Evolutionary conservation across 2,329 filamentous ascomycete species (phyloP), one percentile per base, ranked within the genome.

Genomic region (Clathrospora elynae): DNA sequence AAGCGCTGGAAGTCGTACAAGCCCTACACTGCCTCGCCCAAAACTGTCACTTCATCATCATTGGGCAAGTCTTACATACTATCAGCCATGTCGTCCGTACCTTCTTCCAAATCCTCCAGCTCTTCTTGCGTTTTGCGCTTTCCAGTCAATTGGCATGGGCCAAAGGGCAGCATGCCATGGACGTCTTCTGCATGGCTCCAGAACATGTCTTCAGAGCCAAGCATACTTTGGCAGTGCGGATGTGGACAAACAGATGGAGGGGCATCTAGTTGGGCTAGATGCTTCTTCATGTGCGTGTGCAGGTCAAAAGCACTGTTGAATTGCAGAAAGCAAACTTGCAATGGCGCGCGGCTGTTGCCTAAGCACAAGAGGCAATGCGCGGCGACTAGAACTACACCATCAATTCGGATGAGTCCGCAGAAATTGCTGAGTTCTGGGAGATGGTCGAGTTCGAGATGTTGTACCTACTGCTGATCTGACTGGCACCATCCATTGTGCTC

Each of bases 401-500:
- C 6, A 5, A 35, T 11, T 24, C 3, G 11, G 23, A 35, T 35
- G 0, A 35, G 6, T 3, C 33, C 16, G 7, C 23, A 35, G 2
- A 26, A 35, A 4, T 13, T 26, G 13, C 5, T 14, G 6, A 35
- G 23, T 18, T 35, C 14, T 6, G 5, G 6, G 12, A 35, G 11
- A 23, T 35, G n/a, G 16, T 9, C n/a, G 1, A 26, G 2, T 2
- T 35, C 2, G 12, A 35, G 33, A 26, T 35, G 33, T 13, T 26
- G 23, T 25, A 10, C 23, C 33, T 7, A 35, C 33, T 10, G 16
- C 23, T 35, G 1, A 5, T 35, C 23, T 35, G 11, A 35, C 9
- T 13, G 33, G n/a, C 33, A 35, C 33, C 9, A 35, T 19, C 16
- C 7, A 10, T 35, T 23, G 20, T 35, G 33, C 33, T 35, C 23